Base-by-base conservation (phyloP, 345 rosid species). In the Gossypium arboreum region DNA sequence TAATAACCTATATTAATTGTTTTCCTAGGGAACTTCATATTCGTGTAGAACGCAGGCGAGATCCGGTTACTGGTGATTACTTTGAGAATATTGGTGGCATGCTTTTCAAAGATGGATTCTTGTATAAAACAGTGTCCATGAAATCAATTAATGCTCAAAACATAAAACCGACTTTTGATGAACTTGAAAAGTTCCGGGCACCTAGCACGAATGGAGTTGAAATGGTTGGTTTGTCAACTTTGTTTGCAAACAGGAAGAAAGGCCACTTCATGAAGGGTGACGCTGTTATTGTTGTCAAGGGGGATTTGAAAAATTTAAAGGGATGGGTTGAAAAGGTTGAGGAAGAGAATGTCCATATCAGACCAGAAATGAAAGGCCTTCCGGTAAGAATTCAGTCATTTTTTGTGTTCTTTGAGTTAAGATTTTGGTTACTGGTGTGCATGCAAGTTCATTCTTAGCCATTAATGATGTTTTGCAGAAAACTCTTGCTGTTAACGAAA, bases 261-360 rank as follows among this genome's bases (percentile, higher is more conserved):
- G 97, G 99, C 50, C 99, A 95, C 79, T 95, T 95, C 78, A 87
- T 93, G 96, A 93, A 93, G 86, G 99, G 99, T 56, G 99, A 93
- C 83, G 92, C 98, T 45, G 97, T 95, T 77, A 93, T 95, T 76
- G 80, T 95, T 77, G 78, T 95, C 83, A 95, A 91, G 85, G 98
- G 99, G 27, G 99, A 95, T 85, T 85, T 95, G 7, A 95, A 89
- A 82, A 91, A 87, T 80, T 85, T 95, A 68, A 93, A 95, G 85
- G 99, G 99, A 71, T 88, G 98, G 98, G 97, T 93, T 70, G 98
- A 95, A 89, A 95, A 95, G 82, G 99, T 93, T 50, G 99, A 95
- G 78, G 98, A 95, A 86, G 96, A 93, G 75, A 93, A 85, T 85
- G 96, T 93, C 25, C 90, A 89, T 79, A 89, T 95, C 77, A 87